A percentile compares a stretch with the other conserved stretches of the same genome.
Conservation (phyloP, 1,139 yeast species). For the Eremothecium coryli region DNA sequence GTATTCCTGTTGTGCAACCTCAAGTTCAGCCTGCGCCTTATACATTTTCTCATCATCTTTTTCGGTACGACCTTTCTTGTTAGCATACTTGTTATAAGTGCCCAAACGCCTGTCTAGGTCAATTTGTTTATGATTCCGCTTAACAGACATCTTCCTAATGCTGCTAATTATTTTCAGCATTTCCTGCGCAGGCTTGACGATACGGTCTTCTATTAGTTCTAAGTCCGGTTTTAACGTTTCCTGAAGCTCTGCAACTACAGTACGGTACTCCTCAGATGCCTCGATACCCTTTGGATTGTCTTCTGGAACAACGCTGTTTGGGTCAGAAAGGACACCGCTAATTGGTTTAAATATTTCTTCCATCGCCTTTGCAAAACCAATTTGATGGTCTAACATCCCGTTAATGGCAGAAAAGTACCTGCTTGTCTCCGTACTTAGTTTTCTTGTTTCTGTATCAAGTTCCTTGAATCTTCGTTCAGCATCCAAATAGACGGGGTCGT, state of each 20-base stretch:
- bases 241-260: conserved; percentile 76
- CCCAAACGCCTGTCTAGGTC: conserved; percentile 84
- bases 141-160: conserved; percentile 87
- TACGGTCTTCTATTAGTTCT: conserved; percentile 81
- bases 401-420: conserved; percentile 85
- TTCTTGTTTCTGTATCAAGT: conserved; percentile 79
- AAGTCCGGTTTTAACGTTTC: conserved; percentile 83
- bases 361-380: conserved; percentile 86
- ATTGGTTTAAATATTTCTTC: conserved; percentile 96
- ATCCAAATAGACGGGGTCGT: conserved; percentile 83
- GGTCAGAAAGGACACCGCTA: conserved; percentile 84
- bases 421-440: conserved; percentile 80
- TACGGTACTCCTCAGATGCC: conserved; percentile 88
- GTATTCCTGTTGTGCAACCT: conserved; percentile 88
- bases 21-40: conserved; percentile 80
- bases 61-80: conserved; percentile 69
- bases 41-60: conserved; percentile 90
- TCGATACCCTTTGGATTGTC: conserved; percentile 94
- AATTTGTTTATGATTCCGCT: conserved; percentile 90
- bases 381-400: conserved; percentile 87
- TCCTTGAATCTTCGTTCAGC: conserved; percentile 95
- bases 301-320: conserved; percentile 73
- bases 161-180: conserved; percentile 68
- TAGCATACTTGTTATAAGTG: conserved; percentile 60
- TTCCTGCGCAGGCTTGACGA: conserved; percentile 89